Evolutionary conservation across 2,329 filamentous ascomycete species (phyloP), one percentile per base, ranked within the genome.

Genomic region (Xylariales sp.): DNA sequence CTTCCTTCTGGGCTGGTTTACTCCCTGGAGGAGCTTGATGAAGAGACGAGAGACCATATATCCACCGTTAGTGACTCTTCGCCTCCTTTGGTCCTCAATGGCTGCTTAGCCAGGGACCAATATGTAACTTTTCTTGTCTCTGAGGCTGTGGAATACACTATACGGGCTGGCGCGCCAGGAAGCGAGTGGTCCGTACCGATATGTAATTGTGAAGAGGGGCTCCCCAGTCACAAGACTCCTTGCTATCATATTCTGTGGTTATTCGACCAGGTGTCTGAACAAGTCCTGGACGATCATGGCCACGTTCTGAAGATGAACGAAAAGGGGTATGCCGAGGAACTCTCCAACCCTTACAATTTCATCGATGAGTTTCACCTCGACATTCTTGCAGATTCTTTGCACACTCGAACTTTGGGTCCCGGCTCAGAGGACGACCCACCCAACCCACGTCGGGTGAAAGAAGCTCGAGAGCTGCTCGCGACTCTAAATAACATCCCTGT

Each of bases 221-320:
- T 48, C 29, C 41, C 40, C 15, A 14, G 23, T 14, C 34, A 43
- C n/a, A n/a, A 25, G 47, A 48, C n/a, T 44, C 69, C 68, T 0
- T 78, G 74, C 49, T 61, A 65, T 10, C 75, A 78, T 42, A 55
- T 74, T 20, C 52, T 78, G 19, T 77, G 73, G 72, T 60, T 78
- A 12, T 63, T 75, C 33, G 74, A 78, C 53, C 67, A 67, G 48
- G 61, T 78, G 20, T 61, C 68, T 15, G 67, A 66, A 37, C 66
- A 75, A 48, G 64, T 67, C 4, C 51, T 72, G 4, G 67, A 67
- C 42, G 54, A 62, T 28, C 59, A 63, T 25, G 55, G 53, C 5
- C 51, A 59, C 12, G 60, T 66, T 15, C 55, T 74, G 30, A 66
- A 53, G 17, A 61, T 76, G 59, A 65, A 56, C 2, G 37, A 56